These are phyloP conservation scores for Middelhovenomyces tepae DNA, from an alignment of 805 yeast genomes.

Conservation along the genomic window DNA sequence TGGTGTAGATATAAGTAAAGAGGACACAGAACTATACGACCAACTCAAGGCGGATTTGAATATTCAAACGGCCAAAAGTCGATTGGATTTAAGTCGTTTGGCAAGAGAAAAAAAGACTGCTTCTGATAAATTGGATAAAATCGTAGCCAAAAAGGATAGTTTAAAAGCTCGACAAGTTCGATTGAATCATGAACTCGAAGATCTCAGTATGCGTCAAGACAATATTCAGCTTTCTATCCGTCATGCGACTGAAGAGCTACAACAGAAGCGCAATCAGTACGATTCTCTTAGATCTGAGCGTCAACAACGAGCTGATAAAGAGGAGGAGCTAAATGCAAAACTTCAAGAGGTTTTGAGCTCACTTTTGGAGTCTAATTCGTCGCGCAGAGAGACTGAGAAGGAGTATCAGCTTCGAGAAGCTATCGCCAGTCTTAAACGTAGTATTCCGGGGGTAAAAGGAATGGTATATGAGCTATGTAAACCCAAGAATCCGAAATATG, in stretches of 20 bases:
- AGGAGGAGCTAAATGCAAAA: conserved; percentile 52
- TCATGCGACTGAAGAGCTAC: conserved; percentile 17
- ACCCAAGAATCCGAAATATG: conserved; percentile 65
- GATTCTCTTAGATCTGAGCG: conserved; percentile 19
- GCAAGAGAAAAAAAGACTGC: conserved; percentile 19
- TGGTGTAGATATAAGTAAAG: conserved; percentile 36
- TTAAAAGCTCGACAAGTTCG: conserved; percentile 10
- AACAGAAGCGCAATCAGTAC: conserved; percentile 19
- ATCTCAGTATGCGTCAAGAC: conserved; percentile 30
- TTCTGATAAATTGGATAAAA: conserved; percentile 16
- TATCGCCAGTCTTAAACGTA: conserved; percentile 54
- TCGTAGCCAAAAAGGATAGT: conserved; percentile 15
- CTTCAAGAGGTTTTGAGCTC: conserved; percentile 50
- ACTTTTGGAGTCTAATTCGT: conserved; percentile 67
- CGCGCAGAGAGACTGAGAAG: conserved; percentile 62
- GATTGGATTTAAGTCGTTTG: conserved; percentile 15
- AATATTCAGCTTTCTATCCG: conserved; percentile 24
- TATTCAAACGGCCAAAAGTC: conserved; percentile 18
- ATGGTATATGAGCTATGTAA: conserved; percentile 69
- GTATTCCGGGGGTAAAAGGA: conserved; percentile 83
- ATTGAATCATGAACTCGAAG: conserved; percentile 28
- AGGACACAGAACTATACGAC: conserved; percentile 51
- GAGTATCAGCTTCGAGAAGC: conserved; percentile 69
- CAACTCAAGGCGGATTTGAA: conserved; percentile 43
- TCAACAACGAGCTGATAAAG: conserved; percentile 29